Evolutionary conservation across 257 asterid genomes (phyloP).

Genomic region (Petunia axillaris): DNA sequence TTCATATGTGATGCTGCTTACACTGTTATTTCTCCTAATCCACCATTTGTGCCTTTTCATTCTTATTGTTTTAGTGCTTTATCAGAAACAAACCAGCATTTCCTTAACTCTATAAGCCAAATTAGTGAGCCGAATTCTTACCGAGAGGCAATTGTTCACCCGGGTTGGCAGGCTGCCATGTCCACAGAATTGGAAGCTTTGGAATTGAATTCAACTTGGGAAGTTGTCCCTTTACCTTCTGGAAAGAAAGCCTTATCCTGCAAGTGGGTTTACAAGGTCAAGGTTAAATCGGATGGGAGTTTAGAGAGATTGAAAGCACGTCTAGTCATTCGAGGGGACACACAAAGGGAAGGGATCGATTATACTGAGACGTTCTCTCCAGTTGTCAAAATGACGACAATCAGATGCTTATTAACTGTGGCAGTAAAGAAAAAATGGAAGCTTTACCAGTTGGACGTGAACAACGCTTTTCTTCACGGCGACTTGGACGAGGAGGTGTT

Average conservation of each 20-base stretch:
- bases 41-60: too few species aligned
- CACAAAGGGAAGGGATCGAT: neutral
- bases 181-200: neutral
- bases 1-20: too few species aligned
- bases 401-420: too few species aligned
- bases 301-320: neutral
- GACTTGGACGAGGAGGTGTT: too few species aligned
- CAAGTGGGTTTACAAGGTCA: neutral
- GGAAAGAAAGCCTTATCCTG: neutral
- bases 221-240: neutral
- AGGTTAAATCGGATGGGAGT: neutral
- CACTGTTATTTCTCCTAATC: too few species aligned
- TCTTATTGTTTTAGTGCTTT: neutral
- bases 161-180: neutral
- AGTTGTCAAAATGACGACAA: too few species aligned
- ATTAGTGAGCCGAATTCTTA: neutral
- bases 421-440: too few species aligned
- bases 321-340: neutral
- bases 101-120: neutral
- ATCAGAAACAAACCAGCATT: neutral
- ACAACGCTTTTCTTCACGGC: too few species aligned
- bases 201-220: neutral
- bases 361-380: too few species aligned
- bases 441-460: too few species aligned
- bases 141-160: neutral